Evolutionary conservation across 805 yeast genomes (phyloP), one percentile per base, ranked within the genome.

Genomic region (Starmerella scarabaei): DNA sequence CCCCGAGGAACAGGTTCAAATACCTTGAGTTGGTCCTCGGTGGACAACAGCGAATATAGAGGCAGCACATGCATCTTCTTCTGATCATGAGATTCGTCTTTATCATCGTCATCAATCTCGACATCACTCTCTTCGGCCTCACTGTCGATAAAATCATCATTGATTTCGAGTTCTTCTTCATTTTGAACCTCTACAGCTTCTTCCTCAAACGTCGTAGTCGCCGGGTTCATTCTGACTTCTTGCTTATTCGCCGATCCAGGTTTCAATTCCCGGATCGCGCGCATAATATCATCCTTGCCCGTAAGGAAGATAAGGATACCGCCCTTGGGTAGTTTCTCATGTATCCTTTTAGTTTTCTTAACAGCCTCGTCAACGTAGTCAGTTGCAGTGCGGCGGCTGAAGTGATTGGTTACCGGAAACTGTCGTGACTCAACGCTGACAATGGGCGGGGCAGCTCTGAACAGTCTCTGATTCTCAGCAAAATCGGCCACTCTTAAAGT

Each of bases 401-500:
- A 91, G 61, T 91, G 98, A 12, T 80, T 68, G 6, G 94, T 74
- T 0, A 91, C 97, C 0, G 98, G 95, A 54, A 71, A 85, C 56
- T 88, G 97, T 58, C 99, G 73, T 0, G 97, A 93, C 38, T 81
- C 88, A 12, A 91, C 85, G 49, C 79, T 79, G 28, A 93, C 62
- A 27, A 93, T 73, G 2, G 98, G 98, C 1, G 98, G 98, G 7
- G 61, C 56, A 0, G 81, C 76, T 0, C 54, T 52, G 53, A 93
- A 91, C 24, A 93, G 63, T 2, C 68, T 61, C 14, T 60, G 56
- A 58, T 91, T 91, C 53, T 85, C 93, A 38, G 94, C 75, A 55
- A 91, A 91, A 58, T 91, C 99, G 14, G 88, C 63, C 1, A 91
- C 97, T 52, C 97, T 69, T 43, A 91, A 68, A 0, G 99, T 91